Evolutionary conservation across 768 basidiomycete species (phyloP).

Genomic region (Boletus tylopilopsis): DNA sequence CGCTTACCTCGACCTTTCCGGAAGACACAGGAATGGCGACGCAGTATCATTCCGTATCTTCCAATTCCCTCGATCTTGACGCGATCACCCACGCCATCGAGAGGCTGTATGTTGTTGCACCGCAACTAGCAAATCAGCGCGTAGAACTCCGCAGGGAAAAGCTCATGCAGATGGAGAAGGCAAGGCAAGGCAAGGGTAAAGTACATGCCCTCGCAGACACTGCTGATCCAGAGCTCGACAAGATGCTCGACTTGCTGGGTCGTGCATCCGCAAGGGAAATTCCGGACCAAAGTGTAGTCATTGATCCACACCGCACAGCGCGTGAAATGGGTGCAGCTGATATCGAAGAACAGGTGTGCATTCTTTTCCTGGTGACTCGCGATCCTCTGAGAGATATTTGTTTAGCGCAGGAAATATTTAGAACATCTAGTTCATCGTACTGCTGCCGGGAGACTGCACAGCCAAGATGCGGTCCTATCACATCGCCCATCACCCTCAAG

Average conservation of each 20-base stretch:
- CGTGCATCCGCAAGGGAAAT: constrained; percentile 67
- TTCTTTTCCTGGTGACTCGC: neutral
- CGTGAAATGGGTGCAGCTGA: constrained; percentile 50
- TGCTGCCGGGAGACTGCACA: constrained; percentile 65
- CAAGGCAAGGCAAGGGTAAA: constrained; percentile 51
- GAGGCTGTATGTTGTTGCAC: constrained; percentile 77
- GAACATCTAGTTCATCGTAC: constrained; percentile 71
- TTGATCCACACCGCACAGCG: constrained; percentile 59
- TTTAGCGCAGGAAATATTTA: constrained; percentile 71
- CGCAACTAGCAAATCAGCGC: constrained; percentile 88
- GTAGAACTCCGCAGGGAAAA: constrained; percentile 81
- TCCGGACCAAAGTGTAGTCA: constrained; percentile 63
- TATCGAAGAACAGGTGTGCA: constrained; percentile 59
- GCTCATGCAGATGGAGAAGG: constrained; percentile 69
- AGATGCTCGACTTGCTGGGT: constrained; percentile 66
- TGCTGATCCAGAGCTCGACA: constrained; percentile 52
- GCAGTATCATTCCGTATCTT: constrained; percentile 1
- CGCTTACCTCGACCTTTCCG: neutral
- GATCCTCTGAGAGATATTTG: constrained; percentile 5
- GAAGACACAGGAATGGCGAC: neutral
- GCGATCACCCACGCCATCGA: constrained; percentile 86
- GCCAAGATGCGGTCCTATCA: constrained; percentile 65
- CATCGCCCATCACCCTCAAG: constrained; percentile 27
- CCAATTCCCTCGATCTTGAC: constrained; percentile 75
- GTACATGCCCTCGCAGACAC: constrained; percentile 37